These are phyloP conservation scores for Flaveria trinervia DNA, from an alignment of 129 eudicot genomes.

Conservation along the genomic window DNA sequence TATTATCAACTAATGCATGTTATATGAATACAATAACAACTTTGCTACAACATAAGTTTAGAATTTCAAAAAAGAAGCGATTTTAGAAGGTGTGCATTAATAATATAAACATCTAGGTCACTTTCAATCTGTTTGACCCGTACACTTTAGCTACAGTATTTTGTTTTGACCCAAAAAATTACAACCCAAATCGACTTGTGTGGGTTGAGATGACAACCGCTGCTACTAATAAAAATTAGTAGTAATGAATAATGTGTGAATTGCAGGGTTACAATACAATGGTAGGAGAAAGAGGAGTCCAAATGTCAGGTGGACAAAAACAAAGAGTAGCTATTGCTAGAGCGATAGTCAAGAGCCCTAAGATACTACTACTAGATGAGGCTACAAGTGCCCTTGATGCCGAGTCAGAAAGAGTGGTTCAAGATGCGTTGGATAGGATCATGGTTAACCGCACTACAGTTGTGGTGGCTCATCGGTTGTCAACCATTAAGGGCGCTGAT, in stretches of 20 bases:
- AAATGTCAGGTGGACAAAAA: conserved; percentile 31
- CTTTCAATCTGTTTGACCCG: too few species aligned
- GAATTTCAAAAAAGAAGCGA: too few species aligned
- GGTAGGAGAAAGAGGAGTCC: conserved; percentile 29
- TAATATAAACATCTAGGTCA: too few species aligned
- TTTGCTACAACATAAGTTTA: too few species aligned
- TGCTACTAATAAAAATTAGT: neutral
- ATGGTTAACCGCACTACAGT: conserved; percentile 28
- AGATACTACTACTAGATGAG: conserved; percentile 24
- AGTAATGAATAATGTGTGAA: neutral
- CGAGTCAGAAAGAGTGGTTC: conserved; percentile 31
- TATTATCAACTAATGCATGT: too few species aligned
- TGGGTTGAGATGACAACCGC: neutral
- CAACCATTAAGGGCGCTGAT: conserved; percentile 24
- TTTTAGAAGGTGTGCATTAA: too few species aligned
- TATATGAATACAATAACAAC: too few species aligned
- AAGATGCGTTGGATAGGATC: conserved; percentile 29
- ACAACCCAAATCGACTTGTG: neutral
- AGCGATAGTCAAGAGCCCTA: conserved; percentile 29
- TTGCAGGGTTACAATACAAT: conserved; percentile 19
- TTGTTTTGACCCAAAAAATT: neutral
- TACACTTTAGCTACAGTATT: too few species aligned
- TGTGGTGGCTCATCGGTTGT: conserved; percentile 28
- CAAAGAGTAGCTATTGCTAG: conserved; percentile 33
- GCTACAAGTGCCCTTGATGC: conserved; percentile 28